Base-by-base conservation (phyloP, 305 asterid species). In the Lippia alba region DNA sequence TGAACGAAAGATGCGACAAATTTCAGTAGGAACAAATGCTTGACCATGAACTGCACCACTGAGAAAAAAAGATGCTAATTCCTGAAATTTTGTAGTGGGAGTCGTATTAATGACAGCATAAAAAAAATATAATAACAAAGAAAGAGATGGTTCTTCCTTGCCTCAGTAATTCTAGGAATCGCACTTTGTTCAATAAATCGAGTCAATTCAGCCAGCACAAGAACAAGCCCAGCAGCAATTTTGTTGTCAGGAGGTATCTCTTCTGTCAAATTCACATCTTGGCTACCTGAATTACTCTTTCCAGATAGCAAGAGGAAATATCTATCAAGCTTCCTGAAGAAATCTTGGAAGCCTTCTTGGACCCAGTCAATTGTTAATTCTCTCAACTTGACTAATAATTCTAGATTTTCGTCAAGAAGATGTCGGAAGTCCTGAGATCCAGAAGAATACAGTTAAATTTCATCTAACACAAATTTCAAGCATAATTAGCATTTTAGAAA, bases 341-440 rank as follows among this genome's bases (percentile, higher is more conserved):
- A 91, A 79, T 86, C 84, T 81, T 86, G 99, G 86, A 91, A 89
- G 61, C 97, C 99, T 85, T 91, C 94, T 80, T 83, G 96, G 71
- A 94, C 90, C 96, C 96, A 88, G 77, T 81, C 87, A 62, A 85
- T 60, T 50, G 81, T 85, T 50, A 68, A 77, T 67, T 83, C 92
- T 85, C 91, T 85, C 92, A 94, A 80, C 78, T 84, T 86, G 68
- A 86, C 58, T 58, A 89, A 79, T 66, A 88, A 76, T 71, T 83
- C 91, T 67, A 85, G 64, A 76, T 86, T 82, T 78, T 84, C 96
- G 80, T 83, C 89, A 83, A 91, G 90, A 74, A 94, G 94, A 59
- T 70, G 81, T 36, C 77, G 86, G 76, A 94, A 85, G 58, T 91
- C 92, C 98, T 94, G 86, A 45, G 70, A 66, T 50, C 19, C 70